Conservation (phyloP, 192 early-diverging fungal genomes). For the Umbelopsis sp. region DNA sequence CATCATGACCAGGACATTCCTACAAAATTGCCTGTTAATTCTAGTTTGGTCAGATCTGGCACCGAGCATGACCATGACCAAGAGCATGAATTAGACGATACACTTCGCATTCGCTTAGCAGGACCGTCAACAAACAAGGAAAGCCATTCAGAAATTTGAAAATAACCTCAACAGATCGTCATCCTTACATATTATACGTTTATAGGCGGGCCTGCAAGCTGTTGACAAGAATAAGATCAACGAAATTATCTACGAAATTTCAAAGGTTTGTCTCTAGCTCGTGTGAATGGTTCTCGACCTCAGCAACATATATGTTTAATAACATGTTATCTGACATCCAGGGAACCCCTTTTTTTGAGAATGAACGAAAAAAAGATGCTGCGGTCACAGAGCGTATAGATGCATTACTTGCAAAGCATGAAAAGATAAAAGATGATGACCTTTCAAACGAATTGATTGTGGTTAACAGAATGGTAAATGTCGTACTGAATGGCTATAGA, state of each 20-base stretch:
- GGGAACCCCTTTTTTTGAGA: slow-evolving; percentile 58
- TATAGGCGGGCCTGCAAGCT: slow-evolving; percentile 46
- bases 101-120: slow-evolving; percentile 29
- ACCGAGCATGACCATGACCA: not conserved
- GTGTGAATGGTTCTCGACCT: not conserved
- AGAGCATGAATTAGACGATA: not conserved
- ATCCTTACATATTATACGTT: not conserved
- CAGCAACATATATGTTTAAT: not conserved
- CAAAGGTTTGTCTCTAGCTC: slow-evolving; percentile 46
- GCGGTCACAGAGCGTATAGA: slow-evolving; percentile 43
- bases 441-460: slow-evolving; percentile 37
- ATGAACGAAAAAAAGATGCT: slow-evolving; percentile 49
- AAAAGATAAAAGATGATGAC: slow-evolving; percentile 40
- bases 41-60: not conserved
- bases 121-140: slow-evolving; percentile 37
- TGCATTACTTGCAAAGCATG: slow-evolving; percentile 39
- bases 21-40: not conserved
- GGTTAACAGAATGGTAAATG: slow-evolving; percentile 43
- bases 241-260: slow-evolving; percentile 60
- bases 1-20: slow-evolving; percentile 6
- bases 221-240: slow-evolving; percentile 54
- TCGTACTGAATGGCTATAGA: not conserved
- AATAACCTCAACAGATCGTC: not conserved
- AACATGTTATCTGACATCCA: slow-evolving; percentile 6
- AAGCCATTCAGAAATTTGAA: not conserved